These are phyloP conservation scores for Leccinum variicolor DNA, from an alignment of 768 basidiomycete genomes.

Conservation along the genomic window DNA sequence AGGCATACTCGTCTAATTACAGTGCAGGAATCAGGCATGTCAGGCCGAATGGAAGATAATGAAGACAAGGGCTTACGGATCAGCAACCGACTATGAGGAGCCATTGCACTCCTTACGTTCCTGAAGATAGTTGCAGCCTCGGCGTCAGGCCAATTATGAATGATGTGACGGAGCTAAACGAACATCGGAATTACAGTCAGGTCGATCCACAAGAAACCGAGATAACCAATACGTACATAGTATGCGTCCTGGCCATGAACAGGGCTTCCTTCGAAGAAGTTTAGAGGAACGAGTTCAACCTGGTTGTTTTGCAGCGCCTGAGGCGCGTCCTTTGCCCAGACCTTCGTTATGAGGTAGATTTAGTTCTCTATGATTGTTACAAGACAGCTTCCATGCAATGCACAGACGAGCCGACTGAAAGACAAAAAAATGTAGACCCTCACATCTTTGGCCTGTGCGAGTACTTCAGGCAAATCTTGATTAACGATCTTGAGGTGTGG, in stretches of 20 bases:
- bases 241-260: neutral
- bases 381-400: neutral
- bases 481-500: constrained; percentile 26
- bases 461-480: constrained; percentile 30
- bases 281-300: neutral
- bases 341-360: neutral
- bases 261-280: neutral
- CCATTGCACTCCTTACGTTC: constrained; percentile 29
- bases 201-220: neutral
- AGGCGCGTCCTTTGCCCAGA: neutral
- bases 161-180: constrained; percentile 24
- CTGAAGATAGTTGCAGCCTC: constrained; percentile 31
- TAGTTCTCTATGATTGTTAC: neutral
- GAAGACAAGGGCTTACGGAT: constrained; percentile 25
- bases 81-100: constrained; percentile 28
- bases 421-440: neutral
- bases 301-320: neutral
- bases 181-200: neutral
- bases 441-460: constrained; percentile 20
- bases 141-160: constrained; percentile 36
- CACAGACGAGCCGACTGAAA: neutral
- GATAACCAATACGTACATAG: neutral
- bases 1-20: constrained; percentile 20
- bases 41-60: neutral
- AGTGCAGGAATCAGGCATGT: neutral